A percentile compares a stretch with the other conserved stretches of the same genome.
Evolutionary conservation across 257 asterid genomes (phyloP).

Genomic region (Solanum megistacrolobum): DNA sequence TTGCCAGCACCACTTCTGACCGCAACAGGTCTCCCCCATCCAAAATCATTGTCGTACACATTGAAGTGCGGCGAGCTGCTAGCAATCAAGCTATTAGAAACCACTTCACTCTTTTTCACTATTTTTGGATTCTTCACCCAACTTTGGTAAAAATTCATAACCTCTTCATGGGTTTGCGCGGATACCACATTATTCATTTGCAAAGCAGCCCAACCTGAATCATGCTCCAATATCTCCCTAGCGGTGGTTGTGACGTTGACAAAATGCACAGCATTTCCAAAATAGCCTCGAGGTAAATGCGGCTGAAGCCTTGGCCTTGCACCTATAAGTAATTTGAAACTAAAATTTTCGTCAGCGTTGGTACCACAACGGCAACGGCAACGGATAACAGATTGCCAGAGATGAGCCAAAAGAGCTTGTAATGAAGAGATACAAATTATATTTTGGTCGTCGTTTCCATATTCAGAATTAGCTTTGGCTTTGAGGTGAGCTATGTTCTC

Average conservation of each 20-base stretch:
- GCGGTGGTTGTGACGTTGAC: background rate
- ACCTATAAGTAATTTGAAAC: background rate
- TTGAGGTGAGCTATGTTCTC: background rate
- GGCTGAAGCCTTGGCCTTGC: slow-evolving; percentile 25
- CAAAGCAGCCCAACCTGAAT: slow-evolving; percentile 12
- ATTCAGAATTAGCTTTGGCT: background rate
- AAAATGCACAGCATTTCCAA: slow-evolving; percentile 18
- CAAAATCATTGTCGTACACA: slow-evolving; percentile 48
- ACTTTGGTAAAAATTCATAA: background rate
- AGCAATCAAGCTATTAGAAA: background rate
- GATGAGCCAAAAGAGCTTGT: slow-evolving; percentile 31
- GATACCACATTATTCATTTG: slow-evolving; percentile 16
- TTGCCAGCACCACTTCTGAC: slow-evolving; percentile 34
- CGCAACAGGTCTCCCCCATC: slow-evolving; percentile 49
- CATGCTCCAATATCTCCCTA: background rate
- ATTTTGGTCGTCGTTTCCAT: background rate
- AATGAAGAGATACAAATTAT: slow-evolving; percentile 24
- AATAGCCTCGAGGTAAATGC: slow-evolving; percentile 24
- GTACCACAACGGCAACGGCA: background rate
- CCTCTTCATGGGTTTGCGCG: slow-evolving; percentile 8
- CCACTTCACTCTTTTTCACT: background rate
- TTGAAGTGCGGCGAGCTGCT: slow-evolving; percentile 36
- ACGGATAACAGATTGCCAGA: slow-evolving; percentile 19
- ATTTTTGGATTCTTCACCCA: slow-evolving; percentile 18
- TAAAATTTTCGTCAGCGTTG: background rate